phyloP scores from a whole-genome alignment of 2,329 filamentous ascomycete species.

The Aureobasidium pullulans region DNA sequence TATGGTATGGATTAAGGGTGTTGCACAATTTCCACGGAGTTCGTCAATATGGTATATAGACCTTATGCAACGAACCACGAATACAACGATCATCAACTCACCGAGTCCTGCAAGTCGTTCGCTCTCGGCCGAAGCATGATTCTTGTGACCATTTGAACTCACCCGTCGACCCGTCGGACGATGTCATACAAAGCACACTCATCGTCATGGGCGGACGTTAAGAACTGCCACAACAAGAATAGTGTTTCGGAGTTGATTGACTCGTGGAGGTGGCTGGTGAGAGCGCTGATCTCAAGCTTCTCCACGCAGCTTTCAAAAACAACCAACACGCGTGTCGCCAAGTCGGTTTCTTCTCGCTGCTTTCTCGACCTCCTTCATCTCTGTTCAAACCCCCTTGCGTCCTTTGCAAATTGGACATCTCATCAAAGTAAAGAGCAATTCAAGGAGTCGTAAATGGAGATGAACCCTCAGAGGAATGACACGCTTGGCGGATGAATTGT shows the following conservation, averaged over 20 bases:
- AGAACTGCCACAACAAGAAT: neutral
- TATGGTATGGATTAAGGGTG: neutral
- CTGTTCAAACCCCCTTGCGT: no score
- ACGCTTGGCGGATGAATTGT: neutral
- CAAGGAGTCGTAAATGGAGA: neutral
- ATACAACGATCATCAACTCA: no score
- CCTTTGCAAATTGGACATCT: neutral
- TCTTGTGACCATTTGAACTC: neutral
- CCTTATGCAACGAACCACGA: no score
- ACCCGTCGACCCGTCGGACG: neutral
- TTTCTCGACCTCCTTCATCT: neutral
- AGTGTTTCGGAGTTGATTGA: neutral
- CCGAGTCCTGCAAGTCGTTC: no score
- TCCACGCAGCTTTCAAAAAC: neutral
- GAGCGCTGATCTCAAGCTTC: neutral
- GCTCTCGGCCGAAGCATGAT: neutral
- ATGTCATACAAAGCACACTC: neutral
- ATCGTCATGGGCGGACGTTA: constrained; percentile 3
- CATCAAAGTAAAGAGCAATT: neutral
- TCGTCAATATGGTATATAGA: no score
- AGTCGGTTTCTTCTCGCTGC: constrained; percentile 1
- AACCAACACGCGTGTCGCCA: neutral
- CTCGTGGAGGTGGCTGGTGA: neutral
- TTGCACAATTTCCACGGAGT: no score
- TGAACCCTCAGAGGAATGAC: neutral